Base-by-base conservation (phyloP, 169 alveolate species). In the Cryptosporidium xiaoi region DNA sequence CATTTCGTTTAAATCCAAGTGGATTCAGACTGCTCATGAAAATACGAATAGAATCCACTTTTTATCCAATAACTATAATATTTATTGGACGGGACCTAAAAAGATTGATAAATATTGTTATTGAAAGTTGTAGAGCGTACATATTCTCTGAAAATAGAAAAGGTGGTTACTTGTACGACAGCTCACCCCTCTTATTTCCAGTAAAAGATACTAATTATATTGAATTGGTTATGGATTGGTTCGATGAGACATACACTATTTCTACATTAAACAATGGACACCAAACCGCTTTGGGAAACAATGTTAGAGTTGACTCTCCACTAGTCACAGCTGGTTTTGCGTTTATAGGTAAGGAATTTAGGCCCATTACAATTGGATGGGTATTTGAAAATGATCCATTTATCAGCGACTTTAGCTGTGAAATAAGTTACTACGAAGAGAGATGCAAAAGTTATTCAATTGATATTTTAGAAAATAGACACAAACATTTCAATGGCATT, bases 121-220 rank as follows among this genome's bases (percentile, higher is more conserved):
- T 77, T 18, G 69, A 77, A 5, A 64, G 16, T 20, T 77, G 87
- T 15, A 29, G 51, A 13, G 40, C 56, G 5, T 60, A 58, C 27
- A 31, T 62, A 13, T 60, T 77, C 24, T 56, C 87, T 12, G 33
- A 56, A 20, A 48, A 46, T 27, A 50, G 44, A 20, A 77, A 62
- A 53, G 66, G 27, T 7, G 33, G 62, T 10, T 36, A 58, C 33
- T 62, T 62, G 0, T 77, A 44, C 5, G 87, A 77, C 20, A 77
- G 87, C 53, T 77, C 87, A 18, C 87, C 87, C 20, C 36, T 77
- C 20, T 46, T 62, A 56, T 1, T 36, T 40, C 71, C 87, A 60
- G 56, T 27, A 16, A 77, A 62, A 13, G 36, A 13, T 20, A 7
- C 77, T 13, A 50, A 60, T 13, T 13, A 50, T 12, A 51, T 77